Evolutionary conservation across 2,329 filamentous ascomycete genomes (phyloP), one percentile per base, ranked within the genome.

Genomic region (Aspergillus oerlinghausenensis): DNA sequence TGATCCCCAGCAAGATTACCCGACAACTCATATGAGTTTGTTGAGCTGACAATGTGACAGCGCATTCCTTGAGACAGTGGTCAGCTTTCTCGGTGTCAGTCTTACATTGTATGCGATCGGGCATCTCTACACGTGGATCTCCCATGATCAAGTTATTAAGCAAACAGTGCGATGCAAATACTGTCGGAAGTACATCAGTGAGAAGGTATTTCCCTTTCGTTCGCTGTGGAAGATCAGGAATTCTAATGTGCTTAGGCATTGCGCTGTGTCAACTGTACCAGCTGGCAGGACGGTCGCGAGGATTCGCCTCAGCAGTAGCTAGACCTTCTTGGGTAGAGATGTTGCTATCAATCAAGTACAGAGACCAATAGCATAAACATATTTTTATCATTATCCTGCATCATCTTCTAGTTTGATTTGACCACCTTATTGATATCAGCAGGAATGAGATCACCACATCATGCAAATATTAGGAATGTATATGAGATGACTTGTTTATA

Each of bases 141-240:
- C 82, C 11, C 78, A 81, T 10, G 87, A 90, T 52, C 82, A 84
- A 14, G 87, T 90, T 60, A 88, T 90, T 69, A 90, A 89, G 75
- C 84, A 82, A 62, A 84, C 82, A 26, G 79, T 85, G 52, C 88
- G 85, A 72, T 91, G 88, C 74, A 82, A 77, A 66, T 90, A 70
- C 35, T 70, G 68, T 51, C 63, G 52, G 49, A 68, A 72, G 50
- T 70, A 74, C 25, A 84, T 88, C 56, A 86, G 81, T 64, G 80
- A 83, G 52, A 85, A 86, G 80, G 86, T 85, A 55, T 25, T 29
- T 29, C 14, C 7, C 2, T 21, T 6, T 42, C 9, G 10, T 8
- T 29, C 6, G 7, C 9, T 4, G 26, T 23, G 2, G 4, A 26
- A 3, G 6, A n/a, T 48, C 4, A 3, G 14, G 10, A 47, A 14